Evolutionary conservation across 345 rosid species (phyloP).

Genomic region (Citrus mangshanensis): DNA sequence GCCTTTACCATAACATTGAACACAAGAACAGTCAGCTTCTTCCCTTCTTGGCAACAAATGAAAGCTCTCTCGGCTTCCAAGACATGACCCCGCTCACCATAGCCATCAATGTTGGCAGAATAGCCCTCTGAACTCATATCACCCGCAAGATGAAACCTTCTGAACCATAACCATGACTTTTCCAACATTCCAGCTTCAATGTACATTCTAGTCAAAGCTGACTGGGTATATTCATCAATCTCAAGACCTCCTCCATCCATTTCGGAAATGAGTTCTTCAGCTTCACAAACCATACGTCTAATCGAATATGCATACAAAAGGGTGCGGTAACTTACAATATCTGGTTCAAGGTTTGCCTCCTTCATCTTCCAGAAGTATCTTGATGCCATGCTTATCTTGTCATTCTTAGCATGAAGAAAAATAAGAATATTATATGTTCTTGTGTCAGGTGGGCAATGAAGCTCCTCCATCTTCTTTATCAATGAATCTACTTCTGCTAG

Average conservation of each 20-base stretch:
- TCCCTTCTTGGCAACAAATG: constrained; percentile 51
- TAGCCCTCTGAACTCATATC: constrained; percentile 72
- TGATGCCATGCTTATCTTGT: constrained; percentile 51
- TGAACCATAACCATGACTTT: constrained; percentile 84
- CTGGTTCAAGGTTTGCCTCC: constrained; percentile 59
- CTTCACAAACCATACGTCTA: constrained; percentile 71
- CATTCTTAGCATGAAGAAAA: constrained; percentile 64
- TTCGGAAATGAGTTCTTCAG: constrained; percentile 63
- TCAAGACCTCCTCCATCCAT: constrained; percentile 63
- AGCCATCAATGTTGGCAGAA: constrained; percentile 82
- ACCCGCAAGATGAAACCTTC: constrained; percentile 63
- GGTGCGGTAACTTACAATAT: constrained; percentile 76
- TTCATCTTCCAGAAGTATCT: constrained; percentile 69
- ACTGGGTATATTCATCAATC: constrained; percentile 88
- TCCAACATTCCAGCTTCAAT: constrained; percentile 71
- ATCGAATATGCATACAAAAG: constrained; percentile 79
- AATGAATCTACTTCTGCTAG: constrained; percentile 59
- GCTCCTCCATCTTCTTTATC: constrained; percentile 73
- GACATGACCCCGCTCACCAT: constrained; percentile 66
- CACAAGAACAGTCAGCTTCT: constrained; percentile 56
- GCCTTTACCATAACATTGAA: constrained; percentile 91
- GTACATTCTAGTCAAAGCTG: constrained; percentile 83
- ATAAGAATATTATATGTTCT: constrained; percentile 87
- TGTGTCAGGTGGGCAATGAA: constrained; percentile 67
- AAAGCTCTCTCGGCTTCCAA: constrained; percentile 65